Base-by-base conservation (phyloP, 768 basidiomycete species). In the Suillus discolor region DNA sequence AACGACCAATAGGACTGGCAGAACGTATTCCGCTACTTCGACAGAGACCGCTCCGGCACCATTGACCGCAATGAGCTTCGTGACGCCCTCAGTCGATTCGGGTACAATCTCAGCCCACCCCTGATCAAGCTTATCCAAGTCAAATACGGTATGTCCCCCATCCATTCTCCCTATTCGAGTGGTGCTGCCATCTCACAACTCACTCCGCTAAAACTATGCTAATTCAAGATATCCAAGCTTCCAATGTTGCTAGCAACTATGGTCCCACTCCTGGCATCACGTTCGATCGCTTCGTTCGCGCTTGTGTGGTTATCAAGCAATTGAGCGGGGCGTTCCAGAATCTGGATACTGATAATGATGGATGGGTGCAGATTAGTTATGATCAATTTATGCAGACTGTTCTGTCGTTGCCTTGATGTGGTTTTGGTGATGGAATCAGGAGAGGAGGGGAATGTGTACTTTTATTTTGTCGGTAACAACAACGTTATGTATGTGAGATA, bases 221-320 rank as follows among this genome's bases (percentile, higher is more conserved):
- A 80, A 59, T 41, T 0, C 16, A 81, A 87, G 85, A 86, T 76
- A 75, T 83, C 68, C 84, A 86, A 91, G 89, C 86, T 47, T 76
- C 82, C 20, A 74, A 79, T 31, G 68, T 79, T 15, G 71, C 72
- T 41, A 75, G 73, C 45, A 71, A 72, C 41, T 77, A 75, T 1
- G 78, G 71, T 4, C 74, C 80, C 3, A 67, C 69, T n/a, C 79
- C 83, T 1, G 91, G 91, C 0, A 92, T 94, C 79, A 85, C 88
- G 6, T 94, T 94, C 71, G 93, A 94, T 75, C 89, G 92, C 68
- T 94, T 94, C 80, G 90, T 94, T 31, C 86, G 93, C 63, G 91
- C 91, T 28, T 94, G 93, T 70, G 93, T 95, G 65, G 89, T 87
- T 13, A 84, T 93, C 66, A 92, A 90, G 79, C 90, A 92, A 73